These are phyloP conservation scores for Suillus weaverae DNA, from an alignment of 768 basidiomycete species.

Conservation along the genomic window DNA sequence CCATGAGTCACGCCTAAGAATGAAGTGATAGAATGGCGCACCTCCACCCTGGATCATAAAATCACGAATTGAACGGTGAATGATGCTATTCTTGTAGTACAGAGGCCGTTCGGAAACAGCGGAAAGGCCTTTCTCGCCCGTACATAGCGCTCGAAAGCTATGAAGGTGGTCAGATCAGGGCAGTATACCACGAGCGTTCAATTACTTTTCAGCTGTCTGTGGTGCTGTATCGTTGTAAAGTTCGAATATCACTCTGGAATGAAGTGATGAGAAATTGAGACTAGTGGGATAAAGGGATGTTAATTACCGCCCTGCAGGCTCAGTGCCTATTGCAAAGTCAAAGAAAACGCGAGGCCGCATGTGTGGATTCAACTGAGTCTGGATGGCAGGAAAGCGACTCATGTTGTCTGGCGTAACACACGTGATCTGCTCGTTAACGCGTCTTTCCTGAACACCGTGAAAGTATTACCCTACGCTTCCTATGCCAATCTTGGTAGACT, in stretches of 20 bases:
- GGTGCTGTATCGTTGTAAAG: constrained; percentile 72
- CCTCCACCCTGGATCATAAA: constrained; percentile 86
- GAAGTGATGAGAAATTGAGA: constrained; percentile 10
- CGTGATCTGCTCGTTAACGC: not conserved
- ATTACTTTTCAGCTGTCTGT: constrained; percentile 80
- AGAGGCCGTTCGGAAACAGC: constrained; percentile 62
- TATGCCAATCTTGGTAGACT: no score
- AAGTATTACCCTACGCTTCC: no score
- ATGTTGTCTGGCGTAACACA: not conserved
- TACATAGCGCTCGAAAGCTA: constrained; percentile 85
- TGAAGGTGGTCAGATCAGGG: constrained; percentile 14
- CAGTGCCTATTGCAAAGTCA: constrained; percentile 55
- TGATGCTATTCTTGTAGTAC: constrained; percentile 77
- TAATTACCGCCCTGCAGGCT: constrained; percentile 55
- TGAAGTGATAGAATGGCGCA: constrained; percentile 28
- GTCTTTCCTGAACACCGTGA: no score
- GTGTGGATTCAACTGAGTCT: not conserved
- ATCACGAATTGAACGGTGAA: constrained; percentile 76
- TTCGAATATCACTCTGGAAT: constrained; percentile 66
- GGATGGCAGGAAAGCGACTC: not conserved
- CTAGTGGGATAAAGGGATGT: not conserved
- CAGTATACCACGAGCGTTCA: constrained; percentile 2
- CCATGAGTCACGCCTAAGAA: constrained; percentile 1
- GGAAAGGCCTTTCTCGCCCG: constrained; percentile 81
- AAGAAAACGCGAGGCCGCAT: constrained; percentile 63